These are phyloP conservation scores for Coemansia sp. DNA, from an alignment of 192 early-diverging fungal genomes.

Conservation along the genomic window DNA sequence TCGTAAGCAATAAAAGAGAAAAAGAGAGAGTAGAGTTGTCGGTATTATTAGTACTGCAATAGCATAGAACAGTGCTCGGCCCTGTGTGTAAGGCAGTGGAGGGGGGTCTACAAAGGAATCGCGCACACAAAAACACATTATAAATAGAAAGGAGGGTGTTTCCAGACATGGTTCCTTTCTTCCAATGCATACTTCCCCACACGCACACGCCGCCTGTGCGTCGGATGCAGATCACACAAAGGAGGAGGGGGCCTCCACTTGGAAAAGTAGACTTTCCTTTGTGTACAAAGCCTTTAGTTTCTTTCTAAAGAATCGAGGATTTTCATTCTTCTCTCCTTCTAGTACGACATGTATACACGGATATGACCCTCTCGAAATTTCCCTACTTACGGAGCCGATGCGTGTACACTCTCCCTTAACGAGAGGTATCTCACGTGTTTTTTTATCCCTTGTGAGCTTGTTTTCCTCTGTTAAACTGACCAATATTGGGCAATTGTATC, in stretches of 20 bases:
- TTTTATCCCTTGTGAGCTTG: not conserved
- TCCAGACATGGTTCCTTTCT: not conserved
- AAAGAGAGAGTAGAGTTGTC: not conserved
- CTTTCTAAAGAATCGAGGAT: not conserved
- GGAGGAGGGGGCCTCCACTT: not conserved
- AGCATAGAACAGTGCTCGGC: not conserved
- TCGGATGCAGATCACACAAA: conserved; percentile 4
- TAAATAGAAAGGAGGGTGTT: conserved; percentile 2
- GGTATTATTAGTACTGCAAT: not conserved
- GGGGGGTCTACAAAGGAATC: not conserved
- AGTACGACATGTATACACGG: conserved; percentile 3
- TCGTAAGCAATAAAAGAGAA: not conserved
- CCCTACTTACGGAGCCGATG: not conserved
- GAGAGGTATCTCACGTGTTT: not conserved
- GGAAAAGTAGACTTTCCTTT: conserved; percentile 13
- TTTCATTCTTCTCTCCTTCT: not conserved
- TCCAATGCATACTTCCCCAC: not conserved
- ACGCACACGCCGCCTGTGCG: conserved; percentile 1
- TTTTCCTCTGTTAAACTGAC: not conserved
- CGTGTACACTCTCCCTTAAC: not conserved
- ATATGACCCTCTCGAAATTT: not conserved
- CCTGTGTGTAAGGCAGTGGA: not conserved
- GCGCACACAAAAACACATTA: not conserved
- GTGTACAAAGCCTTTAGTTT: not conserved
- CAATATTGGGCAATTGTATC: not conserved